These are phyloP conservation scores for Spongospora subterranea DNA, from an alignment of 208 protist genomes.

Conservation along the genomic window DNA sequence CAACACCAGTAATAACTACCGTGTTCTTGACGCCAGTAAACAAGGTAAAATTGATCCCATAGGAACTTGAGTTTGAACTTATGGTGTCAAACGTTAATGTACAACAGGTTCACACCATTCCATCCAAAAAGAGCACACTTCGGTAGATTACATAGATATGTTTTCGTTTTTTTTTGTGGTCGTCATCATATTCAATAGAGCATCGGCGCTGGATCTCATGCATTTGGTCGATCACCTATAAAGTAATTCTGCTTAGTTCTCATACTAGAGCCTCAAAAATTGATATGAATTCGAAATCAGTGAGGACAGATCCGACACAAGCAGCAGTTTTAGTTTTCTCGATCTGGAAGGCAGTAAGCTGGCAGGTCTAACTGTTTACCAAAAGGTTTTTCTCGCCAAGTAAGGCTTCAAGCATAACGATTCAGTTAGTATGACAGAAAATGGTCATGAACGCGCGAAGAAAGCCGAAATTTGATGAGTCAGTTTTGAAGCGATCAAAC, in stretches of 20 bases:
- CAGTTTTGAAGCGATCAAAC: slow-evolving; percentile 1
- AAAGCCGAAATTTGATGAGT: slow-evolving; percentile 56
- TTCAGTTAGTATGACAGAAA: slow-evolving; percentile 22
- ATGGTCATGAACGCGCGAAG: slow-evolving; percentile 33
- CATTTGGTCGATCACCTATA: not conserved
- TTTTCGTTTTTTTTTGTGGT: too few species aligned
- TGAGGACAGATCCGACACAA: not conserved
- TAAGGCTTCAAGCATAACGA: not conserved
- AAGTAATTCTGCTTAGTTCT: too few species aligned
- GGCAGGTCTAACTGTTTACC: not conserved
- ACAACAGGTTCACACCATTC: not conserved
- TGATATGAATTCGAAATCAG: not conserved
- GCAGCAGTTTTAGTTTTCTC: slow-evolving; percentile 32
- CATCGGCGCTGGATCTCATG: too few species aligned
- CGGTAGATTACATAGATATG: too few species aligned
- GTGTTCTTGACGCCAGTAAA: not conserved
- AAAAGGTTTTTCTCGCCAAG: slow-evolving; percentile 2
- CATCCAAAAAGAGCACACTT: too few species aligned
- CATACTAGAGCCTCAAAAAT: not conserved
- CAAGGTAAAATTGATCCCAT: not conserved
- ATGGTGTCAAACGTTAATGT: not conserved
- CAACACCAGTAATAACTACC: not conserved
- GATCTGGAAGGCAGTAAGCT: not conserved
- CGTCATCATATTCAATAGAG: too few species aligned
- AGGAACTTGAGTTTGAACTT: too few species aligned